Evolutionary conservation across 1,284 basidiomycete genomes (phyloP).

Genomic region (Moesziomyces aphidis): DNA sequence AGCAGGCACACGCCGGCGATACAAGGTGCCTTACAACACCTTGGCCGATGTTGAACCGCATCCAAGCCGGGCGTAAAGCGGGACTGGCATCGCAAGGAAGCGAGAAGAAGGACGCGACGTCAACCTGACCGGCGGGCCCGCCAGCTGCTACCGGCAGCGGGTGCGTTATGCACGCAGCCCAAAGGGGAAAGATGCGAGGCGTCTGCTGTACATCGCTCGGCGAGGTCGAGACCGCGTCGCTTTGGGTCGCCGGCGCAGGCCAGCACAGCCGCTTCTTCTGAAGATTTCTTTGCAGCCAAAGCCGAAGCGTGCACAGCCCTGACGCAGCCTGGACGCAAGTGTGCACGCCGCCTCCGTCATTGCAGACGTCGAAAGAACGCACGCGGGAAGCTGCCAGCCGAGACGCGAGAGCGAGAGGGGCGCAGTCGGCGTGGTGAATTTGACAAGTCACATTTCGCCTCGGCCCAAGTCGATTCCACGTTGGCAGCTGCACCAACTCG

Average conservation of each 20-base stretch:
- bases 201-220: background rate
- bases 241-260: too few species aligned
- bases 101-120: too few species aligned
- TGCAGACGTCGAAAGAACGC: background rate
- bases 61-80: too few species aligned
- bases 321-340: background rate
- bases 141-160: too few species aligned
- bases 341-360: conserved; percentile 8
- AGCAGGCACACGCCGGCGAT: too few species aligned
- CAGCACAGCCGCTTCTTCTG: background rate
- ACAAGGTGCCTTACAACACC: too few species aligned
- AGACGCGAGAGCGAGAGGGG: background rate
- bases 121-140: background rate
- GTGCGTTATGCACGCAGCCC: background rate
- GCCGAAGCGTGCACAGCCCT: conserved; percentile 5
- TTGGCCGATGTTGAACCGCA: too few species aligned
- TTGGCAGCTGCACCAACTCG: background rate
- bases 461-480: background rate
- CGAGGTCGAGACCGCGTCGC: background rate
- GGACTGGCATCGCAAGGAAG: too few species aligned
- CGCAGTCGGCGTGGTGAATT: background rate
- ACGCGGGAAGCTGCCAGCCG: background rate
- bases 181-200: background rate
- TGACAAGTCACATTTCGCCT: conserved; percentile 1
- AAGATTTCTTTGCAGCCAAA: background rate